A percentile compares a stretch with the other conserved stretches of the same genome.
These are phyloP conservation scores for Aspergillus proliferans DNA, from an alignment of 2,329 filamentous ascomycete genomes.

Conservation along the genomic window DNA sequence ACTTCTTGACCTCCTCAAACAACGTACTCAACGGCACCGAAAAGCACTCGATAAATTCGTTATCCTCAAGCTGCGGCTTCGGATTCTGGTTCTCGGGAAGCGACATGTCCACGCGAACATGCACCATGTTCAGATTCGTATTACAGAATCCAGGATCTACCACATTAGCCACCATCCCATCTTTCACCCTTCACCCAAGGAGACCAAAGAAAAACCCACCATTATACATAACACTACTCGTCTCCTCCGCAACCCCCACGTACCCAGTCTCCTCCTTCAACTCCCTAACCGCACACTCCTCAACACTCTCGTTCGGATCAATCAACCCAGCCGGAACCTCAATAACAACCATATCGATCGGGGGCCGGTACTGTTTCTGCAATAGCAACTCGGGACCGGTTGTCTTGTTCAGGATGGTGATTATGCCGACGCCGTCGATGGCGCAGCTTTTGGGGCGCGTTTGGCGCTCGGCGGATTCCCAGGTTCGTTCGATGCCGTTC, in stretches of 20 bases:
- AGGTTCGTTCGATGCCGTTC: constrained; percentile 35
- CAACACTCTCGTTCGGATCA: constrained; percentile 51
- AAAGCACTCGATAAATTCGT: constrained; percentile 78
- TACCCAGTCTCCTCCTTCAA: constrained; percentile 59
- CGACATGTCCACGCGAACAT: constrained; percentile 65
- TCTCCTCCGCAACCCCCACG: constrained; percentile 43
- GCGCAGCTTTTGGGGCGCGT: constrained; percentile 47
- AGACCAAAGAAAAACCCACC: constrained; percentile 23
- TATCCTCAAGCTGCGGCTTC: constrained; percentile 66
- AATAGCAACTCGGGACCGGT: constrained; percentile 47
- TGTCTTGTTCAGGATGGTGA: constrained; percentile 51
- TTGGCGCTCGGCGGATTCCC: constrained; percentile 43
- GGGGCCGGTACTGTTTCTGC: constrained; percentile 56
- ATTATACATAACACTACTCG: constrained; percentile 41
- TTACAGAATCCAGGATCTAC: constrained; percentile 45
- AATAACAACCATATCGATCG: constrained; percentile 52
- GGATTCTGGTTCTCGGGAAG: constrained; percentile 63
- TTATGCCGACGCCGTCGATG: constrained; percentile 53
- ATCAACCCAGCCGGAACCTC: constrained; percentile 57
- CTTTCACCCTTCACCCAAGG: neutral
- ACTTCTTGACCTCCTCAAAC: constrained; percentile 59
- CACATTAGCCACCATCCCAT: neutral
- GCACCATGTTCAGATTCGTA: constrained; percentile 53
- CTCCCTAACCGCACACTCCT: constrained; percentile 53
- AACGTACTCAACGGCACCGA: constrained; percentile 58